phyloP scores from a whole-genome alignment of 805 yeast genomes.

The Saccharomycopsis guyanensis region DNA sequence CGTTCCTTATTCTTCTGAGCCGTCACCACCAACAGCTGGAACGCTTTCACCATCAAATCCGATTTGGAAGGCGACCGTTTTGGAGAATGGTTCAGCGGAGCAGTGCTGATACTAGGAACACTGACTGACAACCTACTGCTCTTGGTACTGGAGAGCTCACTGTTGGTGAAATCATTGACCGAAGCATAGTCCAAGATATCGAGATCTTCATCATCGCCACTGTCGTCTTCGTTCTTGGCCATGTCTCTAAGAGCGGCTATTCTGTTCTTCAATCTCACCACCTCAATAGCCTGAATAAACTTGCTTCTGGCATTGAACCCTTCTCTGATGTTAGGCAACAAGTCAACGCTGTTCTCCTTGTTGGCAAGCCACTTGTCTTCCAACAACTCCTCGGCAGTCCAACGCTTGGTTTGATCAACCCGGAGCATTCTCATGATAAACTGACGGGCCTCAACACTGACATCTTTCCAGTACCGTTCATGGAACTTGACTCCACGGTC shows the following conservation, averaged over 20 bases:
- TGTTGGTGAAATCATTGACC: slow-evolving; percentile 7
- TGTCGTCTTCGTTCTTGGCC: slow-evolving; percentile 28
- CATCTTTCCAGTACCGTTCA: slow-evolving; percentile 75
- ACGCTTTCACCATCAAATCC: slow-evolving; percentile 43
- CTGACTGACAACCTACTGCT: slow-evolving; percentile 2
- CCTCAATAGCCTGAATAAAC: slow-evolving; percentile 78
- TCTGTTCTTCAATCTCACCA: slow-evolving; percentile 74
- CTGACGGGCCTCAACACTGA: slow-evolving; percentile 71
- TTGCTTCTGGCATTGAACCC: slow-evolving; percentile 80
- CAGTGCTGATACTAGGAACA: slow-evolving; percentile 16
- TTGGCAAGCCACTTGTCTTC: slow-evolving; percentile 70
- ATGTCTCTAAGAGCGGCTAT: slow-evolving; percentile 60
- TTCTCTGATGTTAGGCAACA: slow-evolving; percentile 72
- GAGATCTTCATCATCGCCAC: slow-evolving; percentile 25
- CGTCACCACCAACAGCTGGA: slow-evolving; percentile 63
- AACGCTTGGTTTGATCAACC: slow-evolving; percentile 58
- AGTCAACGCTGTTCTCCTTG: slow-evolving; percentile 44
- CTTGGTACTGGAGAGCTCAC: not conserved
- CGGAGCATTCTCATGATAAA: slow-evolving; percentile 69
- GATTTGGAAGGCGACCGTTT: slow-evolving; percentile 28
- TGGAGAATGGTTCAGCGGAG: slow-evolving; percentile 1
- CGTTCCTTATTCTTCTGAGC: slow-evolving; percentile 54
- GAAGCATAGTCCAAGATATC: slow-evolving; percentile 11
- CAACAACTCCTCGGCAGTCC: slow-evolving; percentile 58
- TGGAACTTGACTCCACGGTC: slow-evolving; percentile 76